Evolutionary conservation across 495 filamentous ascomycete species (phyloP).

Genomic region (Penicillium samsonianum): DNA sequence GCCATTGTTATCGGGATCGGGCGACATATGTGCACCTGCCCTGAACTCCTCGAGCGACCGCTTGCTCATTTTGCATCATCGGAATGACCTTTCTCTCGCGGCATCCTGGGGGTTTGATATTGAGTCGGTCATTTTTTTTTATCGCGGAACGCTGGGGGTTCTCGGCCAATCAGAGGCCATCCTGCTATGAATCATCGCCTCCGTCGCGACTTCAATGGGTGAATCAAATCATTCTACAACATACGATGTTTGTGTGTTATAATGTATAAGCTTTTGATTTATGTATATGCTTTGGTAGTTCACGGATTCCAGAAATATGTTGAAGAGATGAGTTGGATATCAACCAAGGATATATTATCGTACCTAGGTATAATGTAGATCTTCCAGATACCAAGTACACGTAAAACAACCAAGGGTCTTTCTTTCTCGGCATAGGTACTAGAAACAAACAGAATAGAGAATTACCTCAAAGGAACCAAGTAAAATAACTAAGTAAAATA

Average conservation of each 20-base stretch:
- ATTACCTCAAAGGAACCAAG: too few species aligned
- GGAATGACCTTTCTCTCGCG: conserved; percentile 2
- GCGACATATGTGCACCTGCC: conserved; percentile 25
- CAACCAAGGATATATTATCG: background rate
- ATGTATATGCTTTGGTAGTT: background rate
- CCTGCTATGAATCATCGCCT: conserved; percentile 18
- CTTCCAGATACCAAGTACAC: background rate
- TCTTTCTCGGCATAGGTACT: background rate
- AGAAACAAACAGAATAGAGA: background rate
- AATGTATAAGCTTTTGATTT: background rate
- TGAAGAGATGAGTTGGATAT: background rate
- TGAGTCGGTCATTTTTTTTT: conserved; percentile 20
- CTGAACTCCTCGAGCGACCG: conserved; percentile 44
- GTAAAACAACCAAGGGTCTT: background rate
- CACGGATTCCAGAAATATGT: background rate
- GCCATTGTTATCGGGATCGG: conserved; percentile 32
- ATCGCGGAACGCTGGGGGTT: conserved; percentile 17
- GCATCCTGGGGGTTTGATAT: conserved; percentile 11
- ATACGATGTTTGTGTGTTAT: background rate
- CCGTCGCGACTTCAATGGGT: conserved; percentile 4
- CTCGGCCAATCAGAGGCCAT: conserved; percentile 20
- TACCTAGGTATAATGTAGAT: background rate
- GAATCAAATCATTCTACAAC: background rate
- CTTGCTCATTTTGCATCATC: conserved; percentile 51
- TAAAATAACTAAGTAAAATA: too few species aligned